phyloP scores from a whole-genome alignment of 1,284 basidiomycete genomes.

The Ceratobasidium papillatum region DNA sequence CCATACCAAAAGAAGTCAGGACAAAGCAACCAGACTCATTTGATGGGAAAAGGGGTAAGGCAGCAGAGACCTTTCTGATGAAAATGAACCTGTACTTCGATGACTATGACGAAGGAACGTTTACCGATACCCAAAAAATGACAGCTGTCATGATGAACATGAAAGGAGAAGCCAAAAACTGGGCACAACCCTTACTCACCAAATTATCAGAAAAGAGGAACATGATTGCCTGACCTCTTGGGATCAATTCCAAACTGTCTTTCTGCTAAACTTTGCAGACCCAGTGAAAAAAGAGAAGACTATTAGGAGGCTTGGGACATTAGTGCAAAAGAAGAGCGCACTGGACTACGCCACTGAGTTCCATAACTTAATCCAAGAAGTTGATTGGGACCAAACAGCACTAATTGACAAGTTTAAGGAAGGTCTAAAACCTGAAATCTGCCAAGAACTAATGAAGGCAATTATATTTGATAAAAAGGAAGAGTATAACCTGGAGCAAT shows the following conservation, averaged over 20 bases:
- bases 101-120: neutral
- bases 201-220: neutral
- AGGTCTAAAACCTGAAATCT: neutral
- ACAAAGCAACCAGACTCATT: slow-evolving; percentile 1
- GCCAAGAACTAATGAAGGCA: neutral
- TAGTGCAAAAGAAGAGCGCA: neutral
- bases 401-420: neutral
- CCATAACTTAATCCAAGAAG: neutral
- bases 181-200: neutral
- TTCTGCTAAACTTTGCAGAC: neutral
- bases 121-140: neutral
- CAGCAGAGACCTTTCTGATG: neutral
- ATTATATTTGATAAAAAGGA: neutral
- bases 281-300: neutral
- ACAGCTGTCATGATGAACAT: neutral
- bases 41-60: neutral
- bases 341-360: neutral
- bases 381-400: slow-evolving; percentile 1
- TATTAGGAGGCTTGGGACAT: neutral
- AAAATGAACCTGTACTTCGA: slow-evolving; percentile 1
- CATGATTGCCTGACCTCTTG: neutral
- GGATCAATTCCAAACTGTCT: neutral
- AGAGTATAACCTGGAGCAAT: neutral
- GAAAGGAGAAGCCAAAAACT: neutral
- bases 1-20: slow-evolving; percentile 3